These are phyloP conservation scores for Macaranga tanarius DNA, from an alignment of 441 rosid genomes.

Conservation along the genomic window DNA sequence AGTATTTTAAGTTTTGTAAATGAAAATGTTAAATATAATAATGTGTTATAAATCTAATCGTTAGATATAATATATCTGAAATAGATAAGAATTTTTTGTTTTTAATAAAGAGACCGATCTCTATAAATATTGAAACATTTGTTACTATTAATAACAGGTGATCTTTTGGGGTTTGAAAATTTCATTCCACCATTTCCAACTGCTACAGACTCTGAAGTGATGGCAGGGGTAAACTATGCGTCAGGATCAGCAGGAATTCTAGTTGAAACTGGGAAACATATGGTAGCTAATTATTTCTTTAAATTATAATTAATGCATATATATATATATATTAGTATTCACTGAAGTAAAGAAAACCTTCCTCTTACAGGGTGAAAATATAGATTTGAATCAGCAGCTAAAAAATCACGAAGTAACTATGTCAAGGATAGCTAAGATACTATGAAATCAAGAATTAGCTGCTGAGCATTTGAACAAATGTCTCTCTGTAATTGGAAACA, in stretches of 20 bases:
- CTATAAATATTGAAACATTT: too few relatives aligned
- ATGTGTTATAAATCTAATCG: too few relatives aligned
- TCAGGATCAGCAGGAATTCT: slow-evolving; percentile 14
- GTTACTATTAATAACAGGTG: slow-evolving; percentile 13
- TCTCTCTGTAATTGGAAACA: slow-evolving; percentile 14
- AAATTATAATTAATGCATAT: neutral
- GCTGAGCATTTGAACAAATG: slow-evolving; percentile 14
- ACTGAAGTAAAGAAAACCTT: neutral
- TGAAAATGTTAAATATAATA: too few relatives aligned
- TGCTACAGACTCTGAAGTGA: slow-evolving; percentile 4
- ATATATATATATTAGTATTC: neutral
- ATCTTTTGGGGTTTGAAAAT: slow-evolving; percentile 27
- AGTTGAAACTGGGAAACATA: neutral
- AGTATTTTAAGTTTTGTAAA: too few relatives aligned
- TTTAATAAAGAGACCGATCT: too few relatives aligned
- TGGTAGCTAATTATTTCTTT: neutral
- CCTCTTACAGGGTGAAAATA: neutral
- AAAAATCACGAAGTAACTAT: slow-evolving; percentile 13
- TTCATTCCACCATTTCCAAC: slow-evolving; percentile 25
- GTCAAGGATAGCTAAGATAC: neutral
- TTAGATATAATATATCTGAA: too few relatives aligned
- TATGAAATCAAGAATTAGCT: neutral
- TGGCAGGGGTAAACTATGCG: slow-evolving; percentile 32
- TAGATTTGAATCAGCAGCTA: slow-evolving; percentile 6
- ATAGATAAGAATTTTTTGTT: too few relatives aligned